Evolutionary conservation across 306 rosid genomes (phyloP), one percentile per base, ranked within the genome.

Genomic region (Arachis hypogaea): DNA sequence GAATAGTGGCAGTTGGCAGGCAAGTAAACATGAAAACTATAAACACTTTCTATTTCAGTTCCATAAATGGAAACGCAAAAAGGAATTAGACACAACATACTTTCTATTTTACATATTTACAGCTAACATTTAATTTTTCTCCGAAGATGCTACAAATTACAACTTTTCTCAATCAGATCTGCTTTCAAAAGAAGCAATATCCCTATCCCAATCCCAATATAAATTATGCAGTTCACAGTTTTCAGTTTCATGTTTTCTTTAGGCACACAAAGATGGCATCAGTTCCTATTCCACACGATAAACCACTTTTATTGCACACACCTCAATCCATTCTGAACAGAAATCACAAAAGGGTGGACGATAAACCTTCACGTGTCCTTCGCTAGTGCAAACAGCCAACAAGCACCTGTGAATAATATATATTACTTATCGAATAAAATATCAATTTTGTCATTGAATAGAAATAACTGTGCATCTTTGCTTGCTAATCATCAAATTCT

Each of bases 251-350:
- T 63, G 36, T 40, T 59, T 40, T 4, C 77, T 66, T 60, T 10
- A 73, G 46, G 51, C 56, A 55, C 66, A 52, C 33, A 73, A 29
- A 55, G 52, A 66, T 68, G 59, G 64, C 68, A 47, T 70, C 42
- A n/a, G 62, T 40, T 51, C 58, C 77, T 78, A 66, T 18, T 71
- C 59, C 57, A 30, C 63, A 30, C 7, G 67, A 65, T 7, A 41
- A 44, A 57, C 46, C 36, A 76, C 16, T 81, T 72, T 45, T n/a
- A 50, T 29, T 11, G 44, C n/a, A 5, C 76, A 29, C 79, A 91
- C 98, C 97, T 89, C 95, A 7, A 88, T 63, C 97, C 97, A 94
- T 69, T 94, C 97, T 68, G 98, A 85, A 82, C 86, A 68, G 77
- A 84, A 94, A 78, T 94, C 96, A 41, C 89, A 84, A 45, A 81